phyloP scores from a whole-genome alignment of 2,329 filamentous ascomycete species.

The Clonostachys rosea region DNA sequence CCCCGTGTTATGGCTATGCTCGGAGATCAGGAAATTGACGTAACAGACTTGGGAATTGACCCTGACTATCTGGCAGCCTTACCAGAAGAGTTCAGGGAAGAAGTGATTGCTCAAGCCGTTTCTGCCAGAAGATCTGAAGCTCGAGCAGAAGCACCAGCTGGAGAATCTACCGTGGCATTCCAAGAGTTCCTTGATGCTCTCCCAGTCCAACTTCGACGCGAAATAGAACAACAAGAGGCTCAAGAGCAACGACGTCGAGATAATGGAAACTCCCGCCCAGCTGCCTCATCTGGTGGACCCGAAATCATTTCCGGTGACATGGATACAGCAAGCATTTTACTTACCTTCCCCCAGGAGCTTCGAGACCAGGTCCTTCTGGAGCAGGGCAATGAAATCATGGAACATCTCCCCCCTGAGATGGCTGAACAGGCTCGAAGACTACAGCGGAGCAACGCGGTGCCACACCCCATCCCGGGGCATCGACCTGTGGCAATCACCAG shows the following conservation, averaged over 20 bases:
- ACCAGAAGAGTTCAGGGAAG: conserved; percentile 93
- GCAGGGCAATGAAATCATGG: conserved; percentile 83
- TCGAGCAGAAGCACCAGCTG: conserved; percentile 59
- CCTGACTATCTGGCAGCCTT: conserved; percentile 92
- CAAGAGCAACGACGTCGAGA: conserved; percentile 84
- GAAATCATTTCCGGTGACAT: conserved; percentile 59
- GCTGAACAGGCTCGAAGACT: conserved; percentile 80
- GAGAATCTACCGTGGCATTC: conserved; percentile 79
- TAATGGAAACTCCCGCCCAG: conserved; percentile 30
- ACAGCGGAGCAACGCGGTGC: conserved; percentile 27
- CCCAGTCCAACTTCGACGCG: conserved; percentile 82
- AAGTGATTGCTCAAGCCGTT: conserved; percentile 89
- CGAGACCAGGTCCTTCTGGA: conserved; percentile 86
- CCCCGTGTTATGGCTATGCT: conserved; percentile 76
- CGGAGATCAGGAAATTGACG: conserved; percentile 82
- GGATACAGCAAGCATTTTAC: conserved; percentile 87
- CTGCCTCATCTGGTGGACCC: conserved; percentile 1
- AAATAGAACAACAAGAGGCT: conserved; percentile 87
- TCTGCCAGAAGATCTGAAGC: conserved; percentile 79
- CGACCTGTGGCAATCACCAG: conserved; percentile 11
- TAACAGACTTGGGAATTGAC: conserved; percentile 92
- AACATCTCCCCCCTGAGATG: conserved; percentile 78
- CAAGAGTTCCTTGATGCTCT: conserved; percentile 92
- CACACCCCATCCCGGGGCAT: conserved; percentile 12
- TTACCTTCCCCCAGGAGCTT: conserved; percentile 80